Conservation (phyloP, 1,284 basidiomycete genomes). For the Inonotus obliquus region DNA sequence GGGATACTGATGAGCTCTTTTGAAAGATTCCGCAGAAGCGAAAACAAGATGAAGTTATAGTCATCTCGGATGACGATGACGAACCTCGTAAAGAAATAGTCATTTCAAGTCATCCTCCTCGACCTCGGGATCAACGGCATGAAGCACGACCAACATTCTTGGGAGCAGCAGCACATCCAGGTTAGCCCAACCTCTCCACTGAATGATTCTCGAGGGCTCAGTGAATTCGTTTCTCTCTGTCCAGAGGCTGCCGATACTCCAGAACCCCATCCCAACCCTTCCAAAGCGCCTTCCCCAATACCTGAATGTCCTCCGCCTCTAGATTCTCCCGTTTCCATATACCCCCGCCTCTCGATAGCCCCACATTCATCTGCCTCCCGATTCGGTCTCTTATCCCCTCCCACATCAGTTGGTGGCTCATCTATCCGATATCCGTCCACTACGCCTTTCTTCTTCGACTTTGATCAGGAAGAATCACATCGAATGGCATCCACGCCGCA, state of each 20-base stretch:
- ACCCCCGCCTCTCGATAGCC: neutral
- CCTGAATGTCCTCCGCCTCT: too few species aligned
- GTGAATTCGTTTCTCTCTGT: too few species aligned
- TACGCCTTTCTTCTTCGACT: neutral
- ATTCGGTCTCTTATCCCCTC: neutral
- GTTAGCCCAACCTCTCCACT: too few species aligned
- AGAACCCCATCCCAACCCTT: too few species aligned
- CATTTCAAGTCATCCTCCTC: neutral
- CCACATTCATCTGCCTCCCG: neutral
- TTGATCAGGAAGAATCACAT: neutral
- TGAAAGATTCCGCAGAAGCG: neutral
- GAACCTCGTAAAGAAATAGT: neutral
- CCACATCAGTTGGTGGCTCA: neutral
- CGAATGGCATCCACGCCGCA: neutral
- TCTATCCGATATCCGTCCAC: neutral
- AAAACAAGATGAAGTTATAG: neutral
- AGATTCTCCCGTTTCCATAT: neutral
- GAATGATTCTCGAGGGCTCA: too few species aligned
- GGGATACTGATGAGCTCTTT: neutral
- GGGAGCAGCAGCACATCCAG: neutral
- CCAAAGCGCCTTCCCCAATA: too few species aligned
- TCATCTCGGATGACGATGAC: constrained; percentile 5
- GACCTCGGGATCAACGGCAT: neutral
- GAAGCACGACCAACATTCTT: neutral
- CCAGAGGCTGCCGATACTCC: too few species aligned